Evolutionary conservation across 768 basidiomycete species (phyloP).

Genomic region (Amanita exitialis): DNA sequence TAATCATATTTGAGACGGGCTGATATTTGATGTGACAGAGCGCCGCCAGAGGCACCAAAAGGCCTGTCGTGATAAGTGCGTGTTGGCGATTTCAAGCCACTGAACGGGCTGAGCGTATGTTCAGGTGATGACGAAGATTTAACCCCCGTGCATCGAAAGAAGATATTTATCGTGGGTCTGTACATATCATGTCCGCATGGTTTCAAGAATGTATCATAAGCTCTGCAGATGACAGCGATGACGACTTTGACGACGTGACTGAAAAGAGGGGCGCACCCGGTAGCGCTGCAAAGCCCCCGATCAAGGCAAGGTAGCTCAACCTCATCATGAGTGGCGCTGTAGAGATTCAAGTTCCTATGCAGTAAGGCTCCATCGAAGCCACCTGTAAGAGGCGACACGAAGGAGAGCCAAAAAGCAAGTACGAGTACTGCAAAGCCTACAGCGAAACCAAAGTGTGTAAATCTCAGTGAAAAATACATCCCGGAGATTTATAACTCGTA

Average conservation of each 20-base stretch:
- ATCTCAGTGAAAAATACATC: not conserved
- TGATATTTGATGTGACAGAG: not conserved
- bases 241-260: not conserved
- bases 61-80: not conserved
- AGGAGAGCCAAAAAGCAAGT: not conserved
- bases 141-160: not conserved
- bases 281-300: not conserved
- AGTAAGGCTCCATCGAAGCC: conserved; percentile 33
- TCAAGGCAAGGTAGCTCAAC: not conserved
- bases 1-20: not conserved
- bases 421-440: not conserved
- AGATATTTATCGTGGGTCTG: not conserved
- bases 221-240: not conserved
- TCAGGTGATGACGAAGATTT: not conserved
- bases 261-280: not conserved
- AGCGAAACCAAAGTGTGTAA: not conserved
- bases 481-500: not conserved
- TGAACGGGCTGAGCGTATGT: not conserved
- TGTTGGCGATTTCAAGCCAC: not conserved
- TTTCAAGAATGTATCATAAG: not conserved
- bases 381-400: conserved; percentile 21
- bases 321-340: no score
- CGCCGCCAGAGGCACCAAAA: not conserved
- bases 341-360: no score
- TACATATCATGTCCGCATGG: not conserved